phyloP scores from a whole-genome alignment of 2,329 filamentous ascomycete genomes.

The Rhynchosporium secalis region DNA sequence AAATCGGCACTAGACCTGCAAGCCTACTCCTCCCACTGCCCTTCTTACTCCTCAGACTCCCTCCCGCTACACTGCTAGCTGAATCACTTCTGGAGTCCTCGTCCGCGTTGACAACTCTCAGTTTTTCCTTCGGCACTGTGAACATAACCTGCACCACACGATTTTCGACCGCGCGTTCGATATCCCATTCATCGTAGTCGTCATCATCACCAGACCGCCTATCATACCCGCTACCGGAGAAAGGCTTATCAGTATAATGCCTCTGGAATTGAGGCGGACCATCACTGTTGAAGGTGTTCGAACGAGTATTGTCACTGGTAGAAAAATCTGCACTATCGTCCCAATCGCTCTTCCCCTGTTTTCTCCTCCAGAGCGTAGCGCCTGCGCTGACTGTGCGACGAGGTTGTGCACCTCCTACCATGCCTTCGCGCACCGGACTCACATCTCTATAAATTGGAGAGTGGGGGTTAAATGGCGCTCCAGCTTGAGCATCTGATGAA shows the following conservation, averaged over 20 bases:
- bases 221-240: not conserved
- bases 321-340: slow-evolving; percentile 39
- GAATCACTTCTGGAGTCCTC: slow-evolving; percentile 46
- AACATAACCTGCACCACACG: slow-evolving; percentile 84
- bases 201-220: slow-evolving; percentile 40
- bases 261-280: not conserved
- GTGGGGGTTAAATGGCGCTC: not conserved
- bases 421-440: slow-evolving; percentile 32
- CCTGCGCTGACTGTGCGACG: slow-evolving; percentile 50
- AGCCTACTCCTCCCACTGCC: slow-evolving; percentile 29
- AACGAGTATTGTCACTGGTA: slow-evolving; percentile 10
- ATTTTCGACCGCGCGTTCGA: slow-evolving; percentile 70
- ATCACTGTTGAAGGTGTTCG: slow-evolving; percentile 31
- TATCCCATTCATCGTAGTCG: slow-evolving; percentile 64
- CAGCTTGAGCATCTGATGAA: slow-evolving; percentile 14
- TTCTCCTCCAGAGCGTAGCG: slow-evolving; percentile 48
- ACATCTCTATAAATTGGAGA: slow-evolving; percentile 19
- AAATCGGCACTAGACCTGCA: slow-evolving; percentile 8
- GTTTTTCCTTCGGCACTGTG: slow-evolving; percentile 81
- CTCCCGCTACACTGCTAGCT: slow-evolving; percentile 33
- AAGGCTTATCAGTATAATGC: slow-evolving; percentile 5
- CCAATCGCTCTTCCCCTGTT: slow-evolving; percentile 54
- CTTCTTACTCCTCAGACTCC: slow-evolving; percentile 34
- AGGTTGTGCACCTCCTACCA: slow-evolving; percentile 34
- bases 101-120: slow-evolving; percentile 87